A percentile compares a stretch with the other conserved stretches of the same genome.
Evolutionary conservation across 2,329 filamentous ascomycete genomes (phyloP).

Genomic region (Arthrobotrys iridis): DNA sequence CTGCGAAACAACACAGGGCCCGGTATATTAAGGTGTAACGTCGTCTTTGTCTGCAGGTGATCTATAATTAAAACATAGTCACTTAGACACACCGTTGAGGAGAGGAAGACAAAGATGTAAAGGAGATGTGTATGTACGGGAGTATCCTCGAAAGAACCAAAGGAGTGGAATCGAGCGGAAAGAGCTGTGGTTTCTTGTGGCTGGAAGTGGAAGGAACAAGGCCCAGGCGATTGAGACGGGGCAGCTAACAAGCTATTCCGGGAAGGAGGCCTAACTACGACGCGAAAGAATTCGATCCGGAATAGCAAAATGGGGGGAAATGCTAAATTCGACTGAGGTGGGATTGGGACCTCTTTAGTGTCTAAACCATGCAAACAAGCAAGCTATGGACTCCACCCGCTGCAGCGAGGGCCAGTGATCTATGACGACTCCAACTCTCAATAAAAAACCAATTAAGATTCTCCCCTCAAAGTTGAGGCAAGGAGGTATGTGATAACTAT

Average conservation of each 20-base stretch:
- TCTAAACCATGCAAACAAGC: slow-evolving; percentile 9
- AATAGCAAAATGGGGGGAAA: slow-evolving; percentile 39
- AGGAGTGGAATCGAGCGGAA: slow-evolving; percentile 50
- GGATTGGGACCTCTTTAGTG: slow-evolving; percentile 18
- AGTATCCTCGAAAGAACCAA: slow-evolving; percentile 41
- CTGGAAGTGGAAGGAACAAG: slow-evolving; percentile 53
- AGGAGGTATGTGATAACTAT: slow-evolving; percentile 30
- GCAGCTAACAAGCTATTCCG: slow-evolving; percentile 48
- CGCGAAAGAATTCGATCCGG: slow-evolving; percentile 34
- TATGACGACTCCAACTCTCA: slow-evolving; percentile 28
- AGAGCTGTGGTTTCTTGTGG: slow-evolving; percentile 48
- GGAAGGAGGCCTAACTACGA: slow-evolving; percentile 44
- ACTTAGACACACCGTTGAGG: slow-evolving; percentile 21
- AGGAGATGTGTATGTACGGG: background rate
- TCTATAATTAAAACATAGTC: slow-evolving; percentile 22
- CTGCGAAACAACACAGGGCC: slow-evolving; percentile 40
- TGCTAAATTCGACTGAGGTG: slow-evolving; percentile 45
- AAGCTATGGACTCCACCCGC: slow-evolving; percentile 20
- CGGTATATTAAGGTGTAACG: slow-evolving; percentile 32
- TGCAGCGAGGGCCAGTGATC: slow-evolving; percentile 15
- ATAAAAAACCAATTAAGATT: background rate
- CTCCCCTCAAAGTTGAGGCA: slow-evolving; percentile 15
- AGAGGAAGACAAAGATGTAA: slow-evolving; percentile 22
- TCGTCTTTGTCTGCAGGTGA: slow-evolving; percentile 12
- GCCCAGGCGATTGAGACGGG: slow-evolving; percentile 41